phyloP scores from a whole-genome alignment of 257 asterid genomes.

The Agastache rugosa region DNA sequence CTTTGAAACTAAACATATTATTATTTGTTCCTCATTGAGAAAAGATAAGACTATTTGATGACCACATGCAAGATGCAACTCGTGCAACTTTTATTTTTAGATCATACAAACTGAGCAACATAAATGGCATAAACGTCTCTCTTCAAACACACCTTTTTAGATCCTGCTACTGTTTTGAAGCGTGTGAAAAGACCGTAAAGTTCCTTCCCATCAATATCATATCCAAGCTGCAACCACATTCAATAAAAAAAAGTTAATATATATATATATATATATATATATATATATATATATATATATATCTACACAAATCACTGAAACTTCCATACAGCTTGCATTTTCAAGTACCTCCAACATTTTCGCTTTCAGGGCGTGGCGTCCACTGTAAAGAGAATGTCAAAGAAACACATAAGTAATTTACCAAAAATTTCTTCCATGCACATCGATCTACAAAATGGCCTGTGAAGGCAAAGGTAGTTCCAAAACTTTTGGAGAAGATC shows the following conservation, averaged over 20 bases:
- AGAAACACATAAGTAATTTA: slow-evolving; percentile 25
- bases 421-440: background rate
- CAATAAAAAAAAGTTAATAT: slow-evolving; percentile 17
- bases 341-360: slow-evolving; percentile 76
- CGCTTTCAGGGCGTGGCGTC: slow-evolving; percentile 88
- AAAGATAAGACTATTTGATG: slow-evolving; percentile 6
- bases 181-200: slow-evolving; percentile 81
- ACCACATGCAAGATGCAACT: background rate
- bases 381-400: slow-evolving; percentile 56
- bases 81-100: background rate
- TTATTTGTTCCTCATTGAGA: background rate
- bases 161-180: slow-evolving; percentile 80
- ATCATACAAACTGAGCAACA: background rate
- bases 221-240: slow-evolving; percentile 72
- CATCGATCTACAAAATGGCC: background rate
- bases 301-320: slow-evolving; percentile 1
- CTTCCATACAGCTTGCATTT: too few species aligned
- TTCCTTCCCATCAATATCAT: slow-evolving; percentile 72
- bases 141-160: slow-evolving; percentile 64
- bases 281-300: too few species aligned
- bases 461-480: background rate
- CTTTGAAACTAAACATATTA: background rate
- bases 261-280: too few species aligned
- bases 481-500: background rate
- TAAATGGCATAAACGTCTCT: background rate